Conservation (phyloP, 2,329 filamentous ascomycete genomes). For the Berkeleyomyces basicola region DNA sequence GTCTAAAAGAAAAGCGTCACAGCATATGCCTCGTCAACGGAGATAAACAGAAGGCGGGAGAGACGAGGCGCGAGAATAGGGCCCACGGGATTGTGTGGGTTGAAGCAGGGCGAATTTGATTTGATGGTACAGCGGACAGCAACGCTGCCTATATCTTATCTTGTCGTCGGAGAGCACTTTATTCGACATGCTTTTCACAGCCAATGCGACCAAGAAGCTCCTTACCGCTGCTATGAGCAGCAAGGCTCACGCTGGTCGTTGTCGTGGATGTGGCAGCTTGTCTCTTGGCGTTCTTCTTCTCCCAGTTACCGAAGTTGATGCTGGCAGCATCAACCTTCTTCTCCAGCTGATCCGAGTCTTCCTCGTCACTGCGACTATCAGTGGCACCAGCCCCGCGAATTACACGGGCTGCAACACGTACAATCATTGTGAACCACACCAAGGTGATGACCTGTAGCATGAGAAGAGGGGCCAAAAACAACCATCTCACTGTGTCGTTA, state of each 20-base stretch:
- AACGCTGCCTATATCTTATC: background rate
- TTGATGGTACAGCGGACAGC: background rate
- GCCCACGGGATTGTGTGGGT: background rate
- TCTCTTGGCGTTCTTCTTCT: slow-evolving; percentile 38
- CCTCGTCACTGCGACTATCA: slow-evolving; percentile 75
- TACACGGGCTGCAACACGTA: slow-evolving; percentile 66
- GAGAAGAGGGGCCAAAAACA: slow-evolving; percentile 61
- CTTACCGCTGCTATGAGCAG: slow-evolving; percentile 59
- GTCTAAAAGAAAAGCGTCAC: background rate
- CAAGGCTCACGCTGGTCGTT: slow-evolving; percentile 46
- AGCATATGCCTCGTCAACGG: background rate
- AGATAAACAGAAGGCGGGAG: background rate
- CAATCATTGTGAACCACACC: slow-evolving; percentile 80
- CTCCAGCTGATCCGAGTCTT: slow-evolving; percentile 53
- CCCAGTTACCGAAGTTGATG: slow-evolving; percentile 49
- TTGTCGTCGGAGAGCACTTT: background rate
- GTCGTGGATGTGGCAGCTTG: slow-evolving; percentile 28
- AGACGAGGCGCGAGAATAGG: background rate
- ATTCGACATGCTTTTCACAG: slow-evolving; percentile 49
- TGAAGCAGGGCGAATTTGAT: background rate
- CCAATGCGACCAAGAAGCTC: slow-evolving; percentile 68
- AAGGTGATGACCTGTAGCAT: slow-evolving; percentile 66
- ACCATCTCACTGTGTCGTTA: slow-evolving; percentile 54
- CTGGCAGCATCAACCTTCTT: slow-evolving; percentile 61
- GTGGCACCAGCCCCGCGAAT: slow-evolving; percentile 62